Conservation (phyloP, 495 filamentous ascomycete species). For the Pyronema domesticum region DNA sequence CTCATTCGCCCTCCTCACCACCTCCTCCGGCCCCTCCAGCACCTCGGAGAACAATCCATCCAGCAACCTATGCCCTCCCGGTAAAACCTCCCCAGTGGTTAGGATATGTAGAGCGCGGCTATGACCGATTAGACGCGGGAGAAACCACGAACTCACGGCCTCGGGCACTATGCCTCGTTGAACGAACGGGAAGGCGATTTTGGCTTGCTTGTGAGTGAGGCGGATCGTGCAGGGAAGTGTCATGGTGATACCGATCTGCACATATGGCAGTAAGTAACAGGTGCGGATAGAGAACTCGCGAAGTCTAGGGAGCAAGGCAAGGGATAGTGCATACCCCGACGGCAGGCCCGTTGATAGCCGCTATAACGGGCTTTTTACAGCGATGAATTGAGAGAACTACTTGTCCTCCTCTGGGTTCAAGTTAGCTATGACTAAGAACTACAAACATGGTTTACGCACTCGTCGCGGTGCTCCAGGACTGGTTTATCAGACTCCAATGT, state of each 20-base stretch:
- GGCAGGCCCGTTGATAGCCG: slow-evolving; percentile 40
- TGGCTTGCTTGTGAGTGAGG: slow-evolving; percentile 32
- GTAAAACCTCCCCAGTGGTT: slow-evolving; percentile 18
- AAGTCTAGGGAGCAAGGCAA: not conserved
- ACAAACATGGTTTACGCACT: too few relatives aligned
- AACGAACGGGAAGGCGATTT: slow-evolving; percentile 42
- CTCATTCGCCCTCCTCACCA: slow-evolving; percentile 33
- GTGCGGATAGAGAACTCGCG: too few relatives aligned
- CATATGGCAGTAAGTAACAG: too few relatives aligned
- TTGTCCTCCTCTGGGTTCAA: slow-evolving; percentile 33
- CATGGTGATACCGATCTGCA: slow-evolving; percentile 41
- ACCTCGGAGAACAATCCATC: slow-evolving; percentile 35
- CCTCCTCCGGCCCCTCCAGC: slow-evolving; percentile 28
- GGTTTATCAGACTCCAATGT: slow-evolving; percentile 12
- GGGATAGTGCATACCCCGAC: slow-evolving; percentile 26
- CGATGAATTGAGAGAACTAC: slow-evolving; percentile 36
- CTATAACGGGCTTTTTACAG: slow-evolving; percentile 43
- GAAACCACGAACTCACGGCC: slow-evolving; percentile 38
- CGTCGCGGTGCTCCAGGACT: not conserved
- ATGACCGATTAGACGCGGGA: slow-evolving; percentile 36
- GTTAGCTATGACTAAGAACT: too few relatives aligned
- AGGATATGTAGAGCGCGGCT: slow-evolving; percentile 34
- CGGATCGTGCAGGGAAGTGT: slow-evolving; percentile 38
- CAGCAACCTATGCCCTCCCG: slow-evolving; percentile 28
- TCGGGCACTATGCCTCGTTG: slow-evolving; percentile 40